These are phyloP conservation scores for Maudiozyma serrabonitensis DNA, from an alignment of 805 yeast genomes.

Conservation along the genomic window DNA sequence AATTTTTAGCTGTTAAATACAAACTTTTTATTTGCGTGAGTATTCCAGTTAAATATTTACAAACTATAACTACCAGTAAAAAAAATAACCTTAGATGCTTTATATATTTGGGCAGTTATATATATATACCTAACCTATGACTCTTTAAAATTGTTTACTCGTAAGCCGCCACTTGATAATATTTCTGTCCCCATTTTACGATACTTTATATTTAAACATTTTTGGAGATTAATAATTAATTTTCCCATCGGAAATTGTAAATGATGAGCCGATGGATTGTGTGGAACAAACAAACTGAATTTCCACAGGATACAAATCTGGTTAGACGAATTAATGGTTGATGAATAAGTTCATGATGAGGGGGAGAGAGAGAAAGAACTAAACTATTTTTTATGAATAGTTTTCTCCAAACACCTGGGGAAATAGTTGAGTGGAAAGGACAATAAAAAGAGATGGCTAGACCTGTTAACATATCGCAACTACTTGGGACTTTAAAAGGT, in stretches of 20 bases:
- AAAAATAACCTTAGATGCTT: too few species aligned
- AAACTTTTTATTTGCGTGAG: too few species aligned
- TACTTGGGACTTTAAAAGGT: slow-evolving; percentile 20
- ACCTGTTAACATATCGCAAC: slow-evolving; percentile 32
- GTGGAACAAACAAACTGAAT: background rate
- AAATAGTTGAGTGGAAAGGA: background rate
- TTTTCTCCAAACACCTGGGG: too few species aligned
- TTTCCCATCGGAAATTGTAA: background rate
- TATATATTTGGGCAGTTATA: too few species aligned
- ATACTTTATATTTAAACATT: too few species aligned
- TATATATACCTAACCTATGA: too few species aligned
- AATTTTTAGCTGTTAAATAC: too few species aligned
- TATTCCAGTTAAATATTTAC: too few species aligned
- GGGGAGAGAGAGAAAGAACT: background rate
- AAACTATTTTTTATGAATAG: background rate
- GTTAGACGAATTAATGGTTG: background rate
- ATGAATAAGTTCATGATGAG: background rate
- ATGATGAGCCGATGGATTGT: background rate
- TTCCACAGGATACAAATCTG: background rate
- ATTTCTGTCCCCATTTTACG: too few species aligned
- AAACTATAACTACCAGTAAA: too few species aligned
- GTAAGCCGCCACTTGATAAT: too few species aligned
- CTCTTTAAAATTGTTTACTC: too few species aligned
- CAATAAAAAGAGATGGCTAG: slow-evolving; percentile 16
- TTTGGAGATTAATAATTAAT: background rate